Percentiles rank a stretch among this genome's conserved stretches.
phyloP scores from a whole-genome alignment of 371 early-diverging fungal genomes.

The Encephalitozoon intestinalis region DNA sequence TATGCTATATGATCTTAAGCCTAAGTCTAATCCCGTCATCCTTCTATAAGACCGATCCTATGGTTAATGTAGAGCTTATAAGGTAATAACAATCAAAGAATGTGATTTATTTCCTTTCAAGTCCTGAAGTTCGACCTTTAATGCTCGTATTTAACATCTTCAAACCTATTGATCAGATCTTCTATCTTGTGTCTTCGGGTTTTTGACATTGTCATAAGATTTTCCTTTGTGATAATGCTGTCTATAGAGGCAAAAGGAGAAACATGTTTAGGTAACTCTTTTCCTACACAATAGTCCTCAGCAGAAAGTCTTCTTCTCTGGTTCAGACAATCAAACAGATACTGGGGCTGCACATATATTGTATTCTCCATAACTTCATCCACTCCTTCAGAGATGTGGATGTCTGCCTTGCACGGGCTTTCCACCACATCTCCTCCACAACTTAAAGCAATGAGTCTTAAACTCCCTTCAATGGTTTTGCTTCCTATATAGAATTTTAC shows the following conservation, averaged over 20 bases:
- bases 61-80: neutral
- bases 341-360: conserved; percentile 53
- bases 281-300: conserved; percentile 39
- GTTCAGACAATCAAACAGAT: conserved; percentile 52
- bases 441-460: conserved; percentile 15
- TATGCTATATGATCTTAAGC: neutral
- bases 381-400: conserved; percentile 32
- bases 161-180: conserved; percentile 39
- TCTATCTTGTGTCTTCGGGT: conserved; percentile 37
- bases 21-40: no score
- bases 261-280: conserved; percentile 34
- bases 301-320: neutral
- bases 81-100: neutral
- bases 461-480: conserved; percentile 1
- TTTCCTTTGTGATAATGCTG: conserved; percentile 7
- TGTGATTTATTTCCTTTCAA: neutral
- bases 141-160: conserved; percentile 25
- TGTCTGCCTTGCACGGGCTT: neutral
- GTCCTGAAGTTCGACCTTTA: no score
- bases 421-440: conserved; percentile 16
- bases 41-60: neutral
- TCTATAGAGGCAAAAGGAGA: conserved; percentile 46
- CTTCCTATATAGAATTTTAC: conserved; percentile 24
- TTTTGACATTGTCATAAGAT: conserved; percentile 39
- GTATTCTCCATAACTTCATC: neutral